Evolutionary conservation across 345 rosid genomes (phyloP).

Genomic region (Conringia planisiliqua): DNA sequence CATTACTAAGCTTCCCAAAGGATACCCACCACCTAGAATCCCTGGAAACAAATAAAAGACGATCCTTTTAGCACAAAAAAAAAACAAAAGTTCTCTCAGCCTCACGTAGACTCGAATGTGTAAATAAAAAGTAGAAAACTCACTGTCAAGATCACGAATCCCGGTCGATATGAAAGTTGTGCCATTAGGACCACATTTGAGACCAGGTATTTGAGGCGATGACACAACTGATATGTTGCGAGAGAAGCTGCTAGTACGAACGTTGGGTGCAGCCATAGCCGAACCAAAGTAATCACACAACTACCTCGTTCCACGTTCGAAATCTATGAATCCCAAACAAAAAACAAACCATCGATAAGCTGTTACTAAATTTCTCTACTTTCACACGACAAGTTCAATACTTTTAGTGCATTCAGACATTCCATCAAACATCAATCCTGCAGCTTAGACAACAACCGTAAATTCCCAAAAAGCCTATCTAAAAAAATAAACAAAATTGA

Average conservation of each 20-base stretch:
- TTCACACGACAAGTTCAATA: background rate
- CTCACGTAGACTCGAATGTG: background rate
- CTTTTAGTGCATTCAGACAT: conserved; percentile 16
- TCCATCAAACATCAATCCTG: conserved; percentile 33
- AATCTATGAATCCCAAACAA: conserved; percentile 7
- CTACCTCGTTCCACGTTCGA: background rate
- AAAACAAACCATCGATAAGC: background rate
- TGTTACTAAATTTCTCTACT: background rate
- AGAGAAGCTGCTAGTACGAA: conserved; percentile 77
- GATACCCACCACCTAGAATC: conserved; percentile 81
- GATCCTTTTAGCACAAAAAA: background rate
- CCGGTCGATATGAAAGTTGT: conserved; percentile 69
- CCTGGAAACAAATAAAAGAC: conserved; percentile 38
- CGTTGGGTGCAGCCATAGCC: conserved; percentile 61
- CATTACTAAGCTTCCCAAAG: conserved; percentile 83
- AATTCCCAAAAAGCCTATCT: background rate
- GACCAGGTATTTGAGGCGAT: conserved; percentile 53
- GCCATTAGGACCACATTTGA: conserved; percentile 85
- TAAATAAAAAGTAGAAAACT: conserved; percentile 3
- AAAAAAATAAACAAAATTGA: background rate
- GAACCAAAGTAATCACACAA: background rate
- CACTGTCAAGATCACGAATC: conserved; percentile 89
- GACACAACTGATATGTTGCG: conserved; percentile 49
- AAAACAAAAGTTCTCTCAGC: background rate
- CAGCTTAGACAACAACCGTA: background rate